phyloP scores from a whole-genome alignment of 179 eudicot genomes.

The Spinacia oleracea region DNA sequence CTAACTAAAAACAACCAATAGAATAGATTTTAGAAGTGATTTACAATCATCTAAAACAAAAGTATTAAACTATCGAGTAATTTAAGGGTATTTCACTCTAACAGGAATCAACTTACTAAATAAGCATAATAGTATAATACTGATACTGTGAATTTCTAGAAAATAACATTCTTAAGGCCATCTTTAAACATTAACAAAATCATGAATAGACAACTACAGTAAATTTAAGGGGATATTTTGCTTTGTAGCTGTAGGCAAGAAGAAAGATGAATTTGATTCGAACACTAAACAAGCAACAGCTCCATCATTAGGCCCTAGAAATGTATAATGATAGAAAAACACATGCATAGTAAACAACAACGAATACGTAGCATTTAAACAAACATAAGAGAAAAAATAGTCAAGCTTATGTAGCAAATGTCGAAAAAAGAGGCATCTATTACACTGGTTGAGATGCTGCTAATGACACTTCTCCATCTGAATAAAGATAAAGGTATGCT shows the following conservation, averaged over 20 bases:
- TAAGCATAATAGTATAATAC: background rate
- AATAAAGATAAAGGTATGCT: slow-evolving; percentile 92
- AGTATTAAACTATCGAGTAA: background rate
- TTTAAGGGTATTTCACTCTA: background rate
- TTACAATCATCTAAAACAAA: background rate
- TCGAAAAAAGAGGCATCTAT: slow-evolving; percentile 74
- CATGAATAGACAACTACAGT: no score
- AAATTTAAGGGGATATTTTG: background rate
- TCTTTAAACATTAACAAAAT: background rate
- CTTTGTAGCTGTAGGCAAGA: background rate
- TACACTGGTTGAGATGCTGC: slow-evolving; percentile 99
- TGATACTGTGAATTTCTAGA: background rate
- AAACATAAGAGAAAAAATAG: background rate
- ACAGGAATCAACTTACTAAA: background rate
- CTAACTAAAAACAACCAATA: background rate
- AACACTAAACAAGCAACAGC: background rate
- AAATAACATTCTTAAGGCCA: background rate
- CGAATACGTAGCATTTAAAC: background rate
- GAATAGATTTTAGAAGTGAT: background rate
- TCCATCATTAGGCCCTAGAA: background rate
- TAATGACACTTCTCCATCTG: slow-evolving; percentile 92
- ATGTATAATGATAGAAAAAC: background rate
- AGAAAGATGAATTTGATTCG: background rate
- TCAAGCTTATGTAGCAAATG: slow-evolving; percentile 1
- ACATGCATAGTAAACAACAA: slow-evolving; percentile 7